Base-by-base conservation (phyloP, 2,329 filamentous ascomycete genomes). In the Stagonosporopsis cucurbitacearum region DNA sequence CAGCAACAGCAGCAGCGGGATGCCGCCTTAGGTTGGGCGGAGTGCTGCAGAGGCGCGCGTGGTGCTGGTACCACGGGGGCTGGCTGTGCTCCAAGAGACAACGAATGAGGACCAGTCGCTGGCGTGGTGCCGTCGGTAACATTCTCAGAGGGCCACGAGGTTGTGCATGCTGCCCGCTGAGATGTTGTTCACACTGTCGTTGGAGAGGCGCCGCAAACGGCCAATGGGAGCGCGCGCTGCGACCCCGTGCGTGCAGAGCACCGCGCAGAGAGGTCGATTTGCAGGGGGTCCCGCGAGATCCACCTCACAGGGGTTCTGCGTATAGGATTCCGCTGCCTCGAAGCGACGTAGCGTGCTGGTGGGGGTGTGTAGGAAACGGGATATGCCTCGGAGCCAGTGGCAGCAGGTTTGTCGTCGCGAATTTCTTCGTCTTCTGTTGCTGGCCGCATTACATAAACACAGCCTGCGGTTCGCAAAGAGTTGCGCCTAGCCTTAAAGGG, bases 111-210 rank as follows among this genome's bases (percentile, higher is more conserved):
- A 65, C 63, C 59, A 60, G 60, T 52, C 60, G 55, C 60, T 54
- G 58, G 40, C 51, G 56, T 52, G 60, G 59, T 54, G 62, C 63
- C 57, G 64, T 53, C 57, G 64, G 54, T 52, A 67, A 67, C 62
- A 63, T 69, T 64, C 59, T 62, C 57, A 68, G 66, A 67, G 58
- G 69, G 65, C 68, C 68, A 71, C 71, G 70, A 74, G 68, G 68
- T 63, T 59, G 54, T 69, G 71, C 70, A 70, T 67, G 61, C 59
- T 67, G 68, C 65, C 65, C 61, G 50, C 49, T 62, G 63, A 63
- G 60, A 68, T 70, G 62, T 63, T 63, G 62, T 69, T 70, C 55
- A 63, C 52, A 35, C 49, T 44, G 54, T 68, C 54, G 57, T 64
- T 52, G 49, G 49, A 55, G 30, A 17, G 50, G 47, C 50, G 39